Conservation (phyloP, 2,329 filamentous ascomycete genomes). For the Fusarium chaquense region DNA sequence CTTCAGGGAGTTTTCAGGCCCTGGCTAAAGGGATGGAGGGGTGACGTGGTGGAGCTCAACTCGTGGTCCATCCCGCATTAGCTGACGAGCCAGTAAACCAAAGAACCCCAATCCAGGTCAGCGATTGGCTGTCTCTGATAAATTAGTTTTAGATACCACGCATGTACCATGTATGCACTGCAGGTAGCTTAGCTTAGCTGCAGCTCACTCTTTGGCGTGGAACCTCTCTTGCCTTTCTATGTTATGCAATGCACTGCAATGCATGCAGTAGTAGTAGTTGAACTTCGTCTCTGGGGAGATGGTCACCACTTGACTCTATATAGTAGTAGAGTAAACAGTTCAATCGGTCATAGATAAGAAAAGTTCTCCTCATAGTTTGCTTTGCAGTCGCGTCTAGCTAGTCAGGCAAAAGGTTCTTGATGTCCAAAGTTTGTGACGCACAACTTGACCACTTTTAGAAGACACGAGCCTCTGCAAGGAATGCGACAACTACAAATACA, state of each 20-base stretch:
- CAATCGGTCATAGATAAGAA: slow-evolving; percentile 12
- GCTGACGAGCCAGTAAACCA: slow-evolving; percentile 43
- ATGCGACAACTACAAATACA: slow-evolving; percentile 12
- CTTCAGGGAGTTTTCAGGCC: slow-evolving; percentile 29
- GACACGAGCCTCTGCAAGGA: not conserved
- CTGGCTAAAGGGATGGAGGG: slow-evolving; percentile 29
- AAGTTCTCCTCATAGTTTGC: not conserved
- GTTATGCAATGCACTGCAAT: not conserved
- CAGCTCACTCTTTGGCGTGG: slow-evolving; percentile 34
- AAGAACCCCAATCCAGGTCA: not conserved
- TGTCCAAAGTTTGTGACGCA: slow-evolving; percentile 8
- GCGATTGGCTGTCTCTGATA: slow-evolving; percentile 46
- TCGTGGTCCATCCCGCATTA: slow-evolving; percentile 44
- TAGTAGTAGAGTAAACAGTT: slow-evolving; percentile 32
- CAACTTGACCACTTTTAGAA: not conserved
- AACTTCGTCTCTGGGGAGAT: slow-evolving; percentile 43
- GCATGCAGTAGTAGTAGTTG: slow-evolving; percentile 25
- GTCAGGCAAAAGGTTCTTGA: not conserved
- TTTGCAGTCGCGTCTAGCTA: not conserved
- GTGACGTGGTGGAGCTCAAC: slow-evolving; percentile 46
- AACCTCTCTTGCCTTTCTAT: slow-evolving; percentile 12
- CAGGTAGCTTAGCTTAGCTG: slow-evolving; percentile 21
- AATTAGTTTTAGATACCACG: slow-evolving; percentile 33
- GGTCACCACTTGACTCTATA: not conserved
- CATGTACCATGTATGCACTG: slow-evolving; percentile 1